Evolutionary conservation across 1,284 basidiomycete genomes (phyloP).

Genomic region (Peniophora sp.): DNA sequence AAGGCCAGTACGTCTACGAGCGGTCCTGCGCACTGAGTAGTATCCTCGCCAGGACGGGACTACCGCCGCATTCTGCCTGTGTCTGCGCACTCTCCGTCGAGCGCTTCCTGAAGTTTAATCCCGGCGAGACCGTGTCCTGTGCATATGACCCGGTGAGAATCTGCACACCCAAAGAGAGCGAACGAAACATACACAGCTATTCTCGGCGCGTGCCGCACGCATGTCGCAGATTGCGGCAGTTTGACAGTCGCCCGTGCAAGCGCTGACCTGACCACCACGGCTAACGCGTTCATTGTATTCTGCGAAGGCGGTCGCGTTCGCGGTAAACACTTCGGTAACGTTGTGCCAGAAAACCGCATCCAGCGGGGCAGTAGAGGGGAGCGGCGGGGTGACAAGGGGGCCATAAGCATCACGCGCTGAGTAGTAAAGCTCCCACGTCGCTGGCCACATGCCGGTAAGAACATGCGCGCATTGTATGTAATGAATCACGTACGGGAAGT

Average conservation of each 20-base stretch:
- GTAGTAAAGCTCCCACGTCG: conserved; percentile 48
- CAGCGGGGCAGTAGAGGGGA: conserved; percentile 19
- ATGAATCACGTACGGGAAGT: conserved; percentile 17
- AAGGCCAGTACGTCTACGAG: too few species aligned
- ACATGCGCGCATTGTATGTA: conserved; percentile 6
- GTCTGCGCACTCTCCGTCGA: neutral
- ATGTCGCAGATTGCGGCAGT: conserved; percentile 37
- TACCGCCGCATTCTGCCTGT: neutral
- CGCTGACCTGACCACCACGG: conserved; percentile 26
- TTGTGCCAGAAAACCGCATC: conserved; percentile 53
- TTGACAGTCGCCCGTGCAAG: conserved; percentile 37
- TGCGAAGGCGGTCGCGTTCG: conserved; percentile 40
- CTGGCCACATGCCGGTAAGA: conserved; percentile 17
- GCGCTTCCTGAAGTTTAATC: neutral
- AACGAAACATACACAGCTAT: conserved; percentile 36
- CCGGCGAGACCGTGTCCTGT: neutral
- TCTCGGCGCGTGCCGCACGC: conserved; percentile 38
- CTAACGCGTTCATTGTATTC: conserved; percentile 34
- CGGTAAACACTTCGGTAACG: conserved; percentile 45
- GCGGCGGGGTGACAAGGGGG: conserved; percentile 27
- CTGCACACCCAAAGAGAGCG: neutral
- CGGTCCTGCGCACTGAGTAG: neutral
- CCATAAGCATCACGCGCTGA: conserved; percentile 47
- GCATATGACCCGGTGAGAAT: neutral
- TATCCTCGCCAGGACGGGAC: neutral